These are phyloP conservation scores for Talaromyces sp. DNA, from an alignment of 2,329 filamentous ascomycete genomes.

Conservation along the genomic window DNA sequence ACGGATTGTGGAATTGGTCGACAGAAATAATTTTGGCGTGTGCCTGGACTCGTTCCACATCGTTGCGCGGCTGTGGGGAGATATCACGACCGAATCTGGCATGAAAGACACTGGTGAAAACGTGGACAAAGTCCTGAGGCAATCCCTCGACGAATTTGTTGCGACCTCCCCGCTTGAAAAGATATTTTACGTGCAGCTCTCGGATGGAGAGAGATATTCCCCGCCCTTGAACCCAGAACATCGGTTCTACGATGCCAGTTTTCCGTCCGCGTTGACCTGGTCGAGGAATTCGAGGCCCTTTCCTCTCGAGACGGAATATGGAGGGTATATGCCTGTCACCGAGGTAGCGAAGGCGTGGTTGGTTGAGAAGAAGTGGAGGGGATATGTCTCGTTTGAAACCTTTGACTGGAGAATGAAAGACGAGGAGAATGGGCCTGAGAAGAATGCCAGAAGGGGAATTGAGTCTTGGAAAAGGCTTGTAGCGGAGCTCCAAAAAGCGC, in stretches of 20 bases:
- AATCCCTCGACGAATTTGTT: slow-evolving; percentile 1
- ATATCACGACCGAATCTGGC: slow-evolving; percentile 21
- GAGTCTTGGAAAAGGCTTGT: slow-evolving; percentile 8
- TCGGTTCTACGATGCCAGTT: slow-evolving; percentile 19
- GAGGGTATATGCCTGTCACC: slow-evolving; percentile 15
- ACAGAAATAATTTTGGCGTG: slow-evolving; percentile 30
- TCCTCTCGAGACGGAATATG: slow-evolving; percentile 23
- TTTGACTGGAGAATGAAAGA: slow-evolving; percentile 24
- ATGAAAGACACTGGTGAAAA: background rate
- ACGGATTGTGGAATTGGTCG: slow-evolving; percentile 24
- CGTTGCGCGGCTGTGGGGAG: slow-evolving; percentile 26
- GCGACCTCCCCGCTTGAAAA: background rate
- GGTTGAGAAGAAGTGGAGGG: slow-evolving; percentile 22
- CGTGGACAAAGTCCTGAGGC: background rate
- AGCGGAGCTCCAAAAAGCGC: background rate
- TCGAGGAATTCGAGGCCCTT: slow-evolving; percentile 23
- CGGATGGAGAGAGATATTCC: slow-evolving; percentile 26
- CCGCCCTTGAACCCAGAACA: slow-evolving; percentile 21
- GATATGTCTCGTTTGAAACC: slow-evolving; percentile 25
- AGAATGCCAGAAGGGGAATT: slow-evolving; percentile 14
- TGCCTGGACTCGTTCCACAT: slow-evolving; percentile 33
- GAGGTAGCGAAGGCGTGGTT: slow-evolving; percentile 22
- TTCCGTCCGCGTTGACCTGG: slow-evolving; percentile 20
- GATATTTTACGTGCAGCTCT: slow-evolving; percentile 25
- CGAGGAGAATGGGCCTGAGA: slow-evolving; percentile 7